Evolutionary conservation across 2,329 filamentous ascomycete genomes (phyloP).

Genomic region (Rutstroemia sydowiana): DNA sequence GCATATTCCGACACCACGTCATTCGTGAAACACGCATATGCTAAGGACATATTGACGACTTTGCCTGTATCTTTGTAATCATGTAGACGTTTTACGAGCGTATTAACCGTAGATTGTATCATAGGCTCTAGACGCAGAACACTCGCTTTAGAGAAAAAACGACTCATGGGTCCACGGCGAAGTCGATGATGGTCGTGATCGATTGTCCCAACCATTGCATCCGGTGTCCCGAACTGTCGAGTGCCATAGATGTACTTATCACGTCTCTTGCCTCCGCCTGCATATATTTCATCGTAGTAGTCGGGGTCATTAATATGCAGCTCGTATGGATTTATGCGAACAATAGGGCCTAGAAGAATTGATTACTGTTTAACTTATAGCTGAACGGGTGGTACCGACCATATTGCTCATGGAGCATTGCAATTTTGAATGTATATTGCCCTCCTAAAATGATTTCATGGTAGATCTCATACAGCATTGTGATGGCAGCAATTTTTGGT

Average conservation of each 20-base stretch:
- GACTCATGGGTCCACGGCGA: conserved; percentile 16
- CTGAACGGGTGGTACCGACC: conserved; percentile 9
- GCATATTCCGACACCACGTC: conserved; percentile 26
- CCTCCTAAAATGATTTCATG: conserved; percentile 37
- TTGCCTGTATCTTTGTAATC: conserved; percentile 8
- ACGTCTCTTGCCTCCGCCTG: conserved; percentile 11
- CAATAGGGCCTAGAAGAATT: conserved; percentile 22
- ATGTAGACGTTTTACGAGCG: conserved; percentile 6
- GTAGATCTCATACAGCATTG: conserved; percentile 29
- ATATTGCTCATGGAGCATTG: conserved; percentile 36
- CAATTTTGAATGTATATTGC: conserved; percentile 37
- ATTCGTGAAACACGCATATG: conserved; percentile 10
- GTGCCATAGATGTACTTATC: conserved; percentile 13
- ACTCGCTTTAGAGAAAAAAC: conserved; percentile 18
- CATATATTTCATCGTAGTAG: conserved; percentile 37
- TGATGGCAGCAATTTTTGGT: conserved; percentile 29
- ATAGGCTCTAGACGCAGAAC: conserved; percentile 15
- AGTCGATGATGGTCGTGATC: conserved; percentile 18
- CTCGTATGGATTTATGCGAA: conserved; percentile 34
- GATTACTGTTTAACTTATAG: not conserved
- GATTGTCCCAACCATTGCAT: conserved; percentile 12
- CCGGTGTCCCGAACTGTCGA: conserved; percentile 4
- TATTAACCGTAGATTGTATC: conserved; percentile 15
- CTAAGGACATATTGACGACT: not conserved
- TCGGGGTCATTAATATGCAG: conserved; percentile 32